Evolutionary conservation across 768 basidiomycete genomes (phyloP).

Genomic region (Tubosaeta sp.): DNA sequence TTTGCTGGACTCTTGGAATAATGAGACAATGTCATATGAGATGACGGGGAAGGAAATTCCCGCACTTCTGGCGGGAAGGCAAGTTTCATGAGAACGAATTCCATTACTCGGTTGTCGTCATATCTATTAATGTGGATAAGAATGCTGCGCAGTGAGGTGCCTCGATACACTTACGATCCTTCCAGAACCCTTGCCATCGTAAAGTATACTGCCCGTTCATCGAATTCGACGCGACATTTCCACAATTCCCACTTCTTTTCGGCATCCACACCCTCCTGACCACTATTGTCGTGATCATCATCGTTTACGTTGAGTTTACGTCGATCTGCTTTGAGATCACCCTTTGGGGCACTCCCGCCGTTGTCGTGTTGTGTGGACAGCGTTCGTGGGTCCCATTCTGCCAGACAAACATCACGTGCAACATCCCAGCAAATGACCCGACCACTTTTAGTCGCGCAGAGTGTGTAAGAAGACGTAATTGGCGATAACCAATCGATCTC

Average conservation of each 20-base stretch:
- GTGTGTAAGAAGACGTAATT: conserved; percentile 69
- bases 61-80: conserved; percentile 50
- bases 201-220: conserved; percentile 65
- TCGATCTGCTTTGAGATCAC: conserved; percentile 4
- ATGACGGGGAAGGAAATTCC: conserved; percentile 13
- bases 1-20: conserved; percentile 21
- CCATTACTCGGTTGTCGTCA: conserved; percentile 57
- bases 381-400: conserved; percentile 59
- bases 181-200: conserved; percentile 66
- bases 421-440: conserved; percentile 79
- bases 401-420: conserved; percentile 53
- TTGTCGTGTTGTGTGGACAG: conserved; percentile 7
- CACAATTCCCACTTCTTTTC: conserved; percentile 62
- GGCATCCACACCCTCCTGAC: conserved; percentile 1
- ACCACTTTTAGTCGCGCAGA: conserved; percentile 74
- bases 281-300: conserved; percentile 11
- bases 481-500: conserved; percentile 76
- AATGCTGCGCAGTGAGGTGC: conserved; percentile 16
- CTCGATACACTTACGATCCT: conserved; percentile 1
- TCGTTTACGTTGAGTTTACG: conserved; percentile 7
- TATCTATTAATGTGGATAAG: conserved; percentile 35
- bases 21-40: neutral
- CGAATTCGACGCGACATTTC: conserved; percentile 77
- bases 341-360: conserved; percentile 8
- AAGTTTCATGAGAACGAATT: conserved; percentile 67